Conservation (phyloP, 352 stramenopile species). For the Aphanomyces astaci region DNA sequence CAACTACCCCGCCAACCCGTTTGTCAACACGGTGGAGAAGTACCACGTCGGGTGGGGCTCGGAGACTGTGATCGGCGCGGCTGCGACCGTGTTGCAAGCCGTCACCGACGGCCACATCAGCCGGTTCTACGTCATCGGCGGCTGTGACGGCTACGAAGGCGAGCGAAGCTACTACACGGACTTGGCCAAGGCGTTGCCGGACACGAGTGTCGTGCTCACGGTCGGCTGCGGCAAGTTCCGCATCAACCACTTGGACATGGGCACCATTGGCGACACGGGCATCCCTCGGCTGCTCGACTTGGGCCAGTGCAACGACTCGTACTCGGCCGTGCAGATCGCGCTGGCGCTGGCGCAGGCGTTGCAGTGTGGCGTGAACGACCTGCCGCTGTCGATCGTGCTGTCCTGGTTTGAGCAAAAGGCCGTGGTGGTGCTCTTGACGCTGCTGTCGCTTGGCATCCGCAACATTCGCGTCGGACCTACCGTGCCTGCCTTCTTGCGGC, state of each 20-base stretch:
- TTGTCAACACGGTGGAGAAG: conserved; percentile 25
- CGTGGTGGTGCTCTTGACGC: conserved; percentile 53
- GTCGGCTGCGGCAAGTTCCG: conserved; percentile 47
- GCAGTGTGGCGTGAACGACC: conserved; percentile 49
- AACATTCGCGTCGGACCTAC: conserved; percentile 60
- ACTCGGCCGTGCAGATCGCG: conserved; percentile 54
- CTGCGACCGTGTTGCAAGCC: conserved; percentile 44
- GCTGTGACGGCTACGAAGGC: conserved; percentile 61
- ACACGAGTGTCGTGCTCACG: conserved; percentile 52
- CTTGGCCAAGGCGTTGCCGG: conserved; percentile 40
- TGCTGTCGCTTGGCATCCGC: conserved; percentile 57
- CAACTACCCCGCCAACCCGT: conserved; percentile 14
- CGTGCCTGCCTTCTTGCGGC: conserved; percentile 53
- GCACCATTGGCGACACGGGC: conserved; percentile 38
- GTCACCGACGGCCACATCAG: conserved; percentile 43
- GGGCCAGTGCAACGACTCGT: conserved; percentile 70
- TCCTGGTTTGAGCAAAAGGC: conserved; percentile 72
- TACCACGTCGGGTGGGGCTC: conserved; percentile 59
- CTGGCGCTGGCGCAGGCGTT: conserved; percentile 53
- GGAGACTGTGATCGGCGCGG: conserved; percentile 46
- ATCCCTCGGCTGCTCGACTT: conserved; percentile 65
- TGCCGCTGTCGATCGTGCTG: conserved; percentile 45
- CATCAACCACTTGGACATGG: conserved; percentile 30
- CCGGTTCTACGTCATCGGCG: conserved; percentile 62
- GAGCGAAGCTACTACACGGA: conserved; percentile 65